phyloP scores from a whole-genome alignment of 1,284 basidiomycete genomes.

The Ganoderma lingzhi region DNA sequence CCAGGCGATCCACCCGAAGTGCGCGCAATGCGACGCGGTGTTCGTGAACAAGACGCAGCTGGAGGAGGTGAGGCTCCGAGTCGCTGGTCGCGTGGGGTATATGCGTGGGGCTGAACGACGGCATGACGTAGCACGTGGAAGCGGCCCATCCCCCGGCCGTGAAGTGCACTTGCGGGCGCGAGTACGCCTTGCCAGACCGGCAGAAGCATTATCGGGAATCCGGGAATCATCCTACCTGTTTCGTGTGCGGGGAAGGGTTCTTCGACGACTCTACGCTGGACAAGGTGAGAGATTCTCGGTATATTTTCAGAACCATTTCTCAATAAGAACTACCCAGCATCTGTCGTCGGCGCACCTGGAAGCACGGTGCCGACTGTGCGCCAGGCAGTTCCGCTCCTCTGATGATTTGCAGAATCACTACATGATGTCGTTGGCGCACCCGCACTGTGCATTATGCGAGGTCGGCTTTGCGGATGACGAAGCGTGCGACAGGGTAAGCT shows the following conservation, averaged over 20 bases:
- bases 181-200: slow-evolving; percentile 12
- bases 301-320: not conserved
- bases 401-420: slow-evolving; percentile 30
- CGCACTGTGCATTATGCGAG: slow-evolving; percentile 31
- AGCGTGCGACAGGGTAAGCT: slow-evolving; percentile 26
- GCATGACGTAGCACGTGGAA: slow-evolving; percentile 18
- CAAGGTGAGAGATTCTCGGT: slow-evolving; percentile 14
- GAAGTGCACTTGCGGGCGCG: slow-evolving; percentile 9
- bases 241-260: slow-evolving; percentile 30
- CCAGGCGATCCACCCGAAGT: slow-evolving; percentile 26
- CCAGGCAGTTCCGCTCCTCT: slow-evolving; percentile 19
- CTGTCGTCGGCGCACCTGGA: slow-evolving; percentile 26
- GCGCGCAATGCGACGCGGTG: slow-evolving; percentile 18
- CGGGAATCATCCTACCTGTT: slow-evolving; percentile 29
- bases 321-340: slow-evolving; percentile 23
- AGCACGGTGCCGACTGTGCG: slow-evolving; percentile 23
- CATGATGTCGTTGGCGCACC: slow-evolving; percentile 27
- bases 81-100: not conserved
- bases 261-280: slow-evolving; percentile 16
- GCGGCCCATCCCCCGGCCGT: slow-evolving; percentile 15
- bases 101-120: not conserved
- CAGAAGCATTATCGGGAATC: slow-evolving; percentile 30
- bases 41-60: slow-evolving; percentile 20
- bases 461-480: slow-evolving; percentile 30
- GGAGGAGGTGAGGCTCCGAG: slow-evolving; percentile 20